These are phyloP conservation scores for Maudiozyma turicensis DNA, from an alignment of 805 yeast genomes.

Conservation along the genomic window DNA sequence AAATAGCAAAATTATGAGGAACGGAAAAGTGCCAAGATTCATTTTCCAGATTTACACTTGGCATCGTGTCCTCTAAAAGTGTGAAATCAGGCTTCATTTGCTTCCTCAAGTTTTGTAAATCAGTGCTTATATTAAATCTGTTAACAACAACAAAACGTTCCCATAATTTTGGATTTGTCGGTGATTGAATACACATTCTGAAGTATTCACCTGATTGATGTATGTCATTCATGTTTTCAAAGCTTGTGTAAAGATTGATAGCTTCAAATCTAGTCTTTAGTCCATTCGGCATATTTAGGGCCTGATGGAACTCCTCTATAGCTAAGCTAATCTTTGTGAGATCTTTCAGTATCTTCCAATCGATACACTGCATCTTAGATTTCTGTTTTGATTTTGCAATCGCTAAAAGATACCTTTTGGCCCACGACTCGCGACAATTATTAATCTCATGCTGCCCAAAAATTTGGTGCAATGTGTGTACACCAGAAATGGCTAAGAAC, in stretches of 20 bases:
- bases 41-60: constrained; percentile 34
- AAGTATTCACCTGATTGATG: constrained; percentile 25
- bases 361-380: constrained; percentile 6
- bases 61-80: constrained; percentile 7
- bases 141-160: constrained; percentile 37
- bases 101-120: constrained; percentile 25
- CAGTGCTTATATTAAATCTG: constrained; percentile 21
- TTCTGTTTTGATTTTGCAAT: constrained; percentile 12
- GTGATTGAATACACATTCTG: constrained; percentile 45
- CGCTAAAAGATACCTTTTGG: constrained; percentile 20
- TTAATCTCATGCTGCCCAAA: constrained; percentile 25
- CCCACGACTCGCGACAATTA: constrained; percentile 18
- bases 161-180: constrained; percentile 40
- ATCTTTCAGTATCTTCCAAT: constrained; percentile 15
- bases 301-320: constrained; percentile 16
- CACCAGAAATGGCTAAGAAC: constrained; percentile 37
- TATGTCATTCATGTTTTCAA: constrained; percentile 17
- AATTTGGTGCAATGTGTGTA: constrained; percentile 37
- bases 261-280: constrained; percentile 41
- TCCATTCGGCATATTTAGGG: constrained; percentile 37
- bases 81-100: constrained; percentile 12
- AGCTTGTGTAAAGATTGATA: constrained; percentile 18
- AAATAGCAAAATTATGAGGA: constrained; percentile 68
- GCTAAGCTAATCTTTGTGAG: constrained; percentile 17
- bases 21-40: constrained; percentile 42